Evolutionary conservation across 176 grass and related monocot genomes (phyloP).

Genomic region (Paspalum notatum): DNA sequence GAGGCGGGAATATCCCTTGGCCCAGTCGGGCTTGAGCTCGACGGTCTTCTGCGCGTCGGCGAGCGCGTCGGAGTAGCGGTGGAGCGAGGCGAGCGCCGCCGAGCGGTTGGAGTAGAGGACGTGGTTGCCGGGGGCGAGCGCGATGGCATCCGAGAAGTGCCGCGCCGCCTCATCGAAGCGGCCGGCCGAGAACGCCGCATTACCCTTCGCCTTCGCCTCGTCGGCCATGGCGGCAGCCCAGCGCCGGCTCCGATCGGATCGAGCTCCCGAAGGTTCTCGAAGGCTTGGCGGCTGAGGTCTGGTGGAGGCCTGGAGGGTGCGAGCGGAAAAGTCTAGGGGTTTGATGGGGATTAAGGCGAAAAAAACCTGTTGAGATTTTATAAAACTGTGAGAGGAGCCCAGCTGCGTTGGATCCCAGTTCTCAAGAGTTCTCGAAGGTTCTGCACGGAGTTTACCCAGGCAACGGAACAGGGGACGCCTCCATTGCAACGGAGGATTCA

Average conservation of each 20-base stretch:
- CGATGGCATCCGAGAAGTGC: slow-evolving; percentile 80
- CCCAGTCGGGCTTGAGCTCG: slow-evolving; percentile 92
- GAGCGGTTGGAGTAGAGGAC: slow-evolving; percentile 98
- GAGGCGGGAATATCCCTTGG: slow-evolving; percentile 94
- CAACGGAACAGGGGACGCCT: not conserved
- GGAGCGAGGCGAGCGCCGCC: slow-evolving; percentile 86
- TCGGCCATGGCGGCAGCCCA: slow-evolving; percentile 69
- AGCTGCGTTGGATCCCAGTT: slow-evolving; percentile 25
- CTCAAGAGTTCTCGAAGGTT: slow-evolving; percentile 64
- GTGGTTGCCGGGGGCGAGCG: slow-evolving; percentile 66
- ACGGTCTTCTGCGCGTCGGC: slow-evolving; percentile 85
- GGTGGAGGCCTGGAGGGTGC: not conserved
- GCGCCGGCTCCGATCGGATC: slow-evolving; percentile 56
- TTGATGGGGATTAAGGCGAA: slow-evolving; percentile 33
- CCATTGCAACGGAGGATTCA: too few relatives aligned
- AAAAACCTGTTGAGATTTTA: slow-evolving; percentile 43
- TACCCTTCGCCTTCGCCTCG: slow-evolving; percentile 78
- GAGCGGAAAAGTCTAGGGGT: not conserved
- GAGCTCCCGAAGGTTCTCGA: not conserved
- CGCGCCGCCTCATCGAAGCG: slow-evolving; percentile 66
- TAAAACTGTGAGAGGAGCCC: slow-evolving; percentile 48
- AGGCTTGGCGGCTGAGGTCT: slow-evolving; percentile 26
- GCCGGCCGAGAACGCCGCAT: slow-evolving; percentile 71
- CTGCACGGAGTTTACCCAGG: not conserved
- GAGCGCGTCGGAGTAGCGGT: slow-evolving; percentile 83